Conservation (phyloP, 2,329 filamentous ascomycete genomes). For the Trichoderma guizhouense region DNA sequence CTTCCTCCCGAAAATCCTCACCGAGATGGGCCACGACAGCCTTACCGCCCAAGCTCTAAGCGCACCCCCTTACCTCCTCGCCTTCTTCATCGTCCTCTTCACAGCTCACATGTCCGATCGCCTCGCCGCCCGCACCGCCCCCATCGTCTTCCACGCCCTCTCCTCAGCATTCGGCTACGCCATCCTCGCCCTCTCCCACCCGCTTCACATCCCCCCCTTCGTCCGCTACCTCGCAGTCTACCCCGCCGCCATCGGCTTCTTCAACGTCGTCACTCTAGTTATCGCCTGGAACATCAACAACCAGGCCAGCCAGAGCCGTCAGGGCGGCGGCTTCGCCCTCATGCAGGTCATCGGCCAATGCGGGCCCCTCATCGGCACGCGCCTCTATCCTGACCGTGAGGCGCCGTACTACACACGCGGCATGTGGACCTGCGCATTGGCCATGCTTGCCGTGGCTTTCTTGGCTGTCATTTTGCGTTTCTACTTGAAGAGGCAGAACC, state of each 20-base stretch:
- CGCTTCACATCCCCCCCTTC: constrained; percentile 41
- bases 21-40: constrained; percentile 68
- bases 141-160: constrained; percentile 66
- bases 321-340: constrained; percentile 74
- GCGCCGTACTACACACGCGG: constrained; percentile 60
- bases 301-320: constrained; percentile 64
- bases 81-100: constrained; percentile 68
- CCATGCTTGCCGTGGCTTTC: constrained; percentile 59
- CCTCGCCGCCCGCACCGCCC: constrained; percentile 57
- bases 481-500: constrained; percentile 53
- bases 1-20: constrained; percentile 78
- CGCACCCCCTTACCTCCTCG: constrained; percentile 75
- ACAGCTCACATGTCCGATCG: constrained; percentile 73
- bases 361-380: constrained; percentile 67
- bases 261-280: constrained; percentile 77
- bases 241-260: constrained; percentile 76
- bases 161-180: constrained; percentile 60
- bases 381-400: constrained; percentile 59
- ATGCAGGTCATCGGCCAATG: constrained; percentile 80
- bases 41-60: constrained; percentile 71
- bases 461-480: constrained; percentile 53
- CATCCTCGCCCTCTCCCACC: constrained; percentile 58
- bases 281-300: constrained; percentile 91
- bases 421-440: constrained; percentile 60
- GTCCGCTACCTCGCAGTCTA: constrained; percentile 72